Percentiles rank a stretch among this genome's conserved stretches.
Conservation (phyloP, 176 grass and related monocot species). For the Musa troglodytarum region DNA sequence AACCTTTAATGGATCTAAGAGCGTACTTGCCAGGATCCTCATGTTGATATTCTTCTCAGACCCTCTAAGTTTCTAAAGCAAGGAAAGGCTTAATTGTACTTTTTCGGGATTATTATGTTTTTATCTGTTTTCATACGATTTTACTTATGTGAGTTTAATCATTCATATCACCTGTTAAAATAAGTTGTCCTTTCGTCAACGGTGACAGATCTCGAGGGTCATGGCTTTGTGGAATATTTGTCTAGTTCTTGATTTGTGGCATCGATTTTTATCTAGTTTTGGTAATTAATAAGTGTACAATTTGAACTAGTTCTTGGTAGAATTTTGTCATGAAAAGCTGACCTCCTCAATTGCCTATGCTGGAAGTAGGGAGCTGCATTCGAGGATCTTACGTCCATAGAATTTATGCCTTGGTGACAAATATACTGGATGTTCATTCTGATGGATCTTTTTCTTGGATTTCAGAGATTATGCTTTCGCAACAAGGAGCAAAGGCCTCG, state of each 20-base stretch:
- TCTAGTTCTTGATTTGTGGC: background rate
- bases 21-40: no score
- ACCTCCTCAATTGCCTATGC: no score
- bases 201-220: background rate
- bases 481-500: background rate
- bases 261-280: no score
- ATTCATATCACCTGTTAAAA: background rate
- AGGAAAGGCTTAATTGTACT: background rate
- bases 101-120: background rate
- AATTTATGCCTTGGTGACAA: background rate
- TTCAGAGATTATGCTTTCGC: background rate
- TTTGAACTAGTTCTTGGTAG: no score
- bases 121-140: background rate
- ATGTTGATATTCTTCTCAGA: background rate
- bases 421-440: background rate
- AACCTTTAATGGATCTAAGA: no score
- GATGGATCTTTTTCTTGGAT: background rate
- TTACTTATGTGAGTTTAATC: background rate
- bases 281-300: no score
- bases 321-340: no score
- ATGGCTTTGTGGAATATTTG: background rate
- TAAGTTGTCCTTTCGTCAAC: background rate
- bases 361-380: background rate
- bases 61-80: background rate
- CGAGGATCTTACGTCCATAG: background rate